These are phyloP conservation scores for Uncinocarpus reesii DNA, from an alignment of 2,329 filamentous ascomycete species.

Conservation along the genomic window DNA sequence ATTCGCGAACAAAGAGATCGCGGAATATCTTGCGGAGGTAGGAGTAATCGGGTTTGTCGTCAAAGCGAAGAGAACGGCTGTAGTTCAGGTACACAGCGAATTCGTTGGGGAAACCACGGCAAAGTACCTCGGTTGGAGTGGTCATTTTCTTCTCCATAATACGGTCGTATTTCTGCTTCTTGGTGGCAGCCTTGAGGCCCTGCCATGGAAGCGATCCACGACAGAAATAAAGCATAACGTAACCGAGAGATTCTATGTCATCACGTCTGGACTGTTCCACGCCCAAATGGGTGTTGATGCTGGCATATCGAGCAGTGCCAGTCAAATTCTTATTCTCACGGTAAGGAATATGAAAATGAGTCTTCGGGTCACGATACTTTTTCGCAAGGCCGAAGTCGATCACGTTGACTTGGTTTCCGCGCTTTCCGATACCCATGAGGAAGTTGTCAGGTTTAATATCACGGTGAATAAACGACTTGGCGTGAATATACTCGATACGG, in stretches of 20 bases:
- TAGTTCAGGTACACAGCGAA: conserved; percentile 99
- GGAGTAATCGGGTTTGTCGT: conserved; percentile 99
- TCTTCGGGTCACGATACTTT: conserved; percentile 99
- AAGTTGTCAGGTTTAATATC: conserved; percentile 99
- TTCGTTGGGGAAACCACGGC: conserved; percentile 97
- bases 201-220: conserved; percentile 98
- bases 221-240: conserved; percentile 99
- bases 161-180: conserved; percentile 99
- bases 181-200: conserved; percentile 93
- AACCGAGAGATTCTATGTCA: conserved; percentile 97
- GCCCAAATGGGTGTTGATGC: conserved; percentile 96
- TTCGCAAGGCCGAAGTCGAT: conserved; percentile 98
- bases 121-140: conserved; percentile 93
- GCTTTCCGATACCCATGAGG: conserved; percentile 97
- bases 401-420: conserved; percentile 97
- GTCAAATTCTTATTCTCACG: conserved; percentile 99
- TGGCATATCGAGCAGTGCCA: conserved; percentile 94
- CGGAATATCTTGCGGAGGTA: conserved; percentile 99
- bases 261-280: conserved; percentile 98
- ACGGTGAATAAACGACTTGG: conserved; percentile 98
- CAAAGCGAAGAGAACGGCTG: conserved; percentile 94
- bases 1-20: conserved; percentile 95
- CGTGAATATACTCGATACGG: conserved; percentile 98
- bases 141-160: conserved; percentile 99
- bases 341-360: conserved; percentile 98